A percentile compares a stretch with the other conserved stretches of the same genome.
Evolutionary conservation across 148 eudicot species (phyloP).

Genomic region (Persicaria maculosa): DNA sequence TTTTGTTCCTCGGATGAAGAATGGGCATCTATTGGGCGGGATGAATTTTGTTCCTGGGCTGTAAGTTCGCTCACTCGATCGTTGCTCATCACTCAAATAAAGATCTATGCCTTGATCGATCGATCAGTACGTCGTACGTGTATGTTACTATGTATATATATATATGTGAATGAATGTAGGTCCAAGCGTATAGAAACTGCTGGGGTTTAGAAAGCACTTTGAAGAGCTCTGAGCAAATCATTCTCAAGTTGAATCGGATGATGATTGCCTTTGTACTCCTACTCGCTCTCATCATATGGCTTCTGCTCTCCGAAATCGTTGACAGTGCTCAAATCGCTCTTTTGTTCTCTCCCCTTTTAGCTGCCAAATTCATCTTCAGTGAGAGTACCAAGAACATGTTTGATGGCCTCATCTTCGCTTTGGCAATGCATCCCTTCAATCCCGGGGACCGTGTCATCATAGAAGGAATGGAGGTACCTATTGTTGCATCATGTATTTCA

Average conservation of each 20-base stretch:
- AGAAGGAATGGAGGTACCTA: constrained; percentile 15
- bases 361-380: constrained; percentile 35
- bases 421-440: constrained; percentile 27
- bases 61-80: too few relatives aligned
- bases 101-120: too few relatives aligned
- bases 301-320: constrained; percentile 29
- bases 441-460: constrained; percentile 36
- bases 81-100: too few relatives aligned
- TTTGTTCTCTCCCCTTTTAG: constrained; percentile 31
- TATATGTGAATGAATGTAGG: neutral
- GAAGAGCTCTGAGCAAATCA: neutral
- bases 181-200: neutral
- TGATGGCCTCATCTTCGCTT: constrained; percentile 25
- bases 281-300: constrained; percentile 29
- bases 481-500: too few relatives aligned
- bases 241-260: neutral
- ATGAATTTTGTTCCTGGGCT: too few relatives aligned
- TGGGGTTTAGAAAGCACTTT: neutral
- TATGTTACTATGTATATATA: too few relatives aligned
- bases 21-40: too few relatives aligned
- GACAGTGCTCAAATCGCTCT: constrained; percentile 26
- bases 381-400: constrained; percentile 35
- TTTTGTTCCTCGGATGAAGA: too few relatives aligned
- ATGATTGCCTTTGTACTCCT: constrained; percentile 24
- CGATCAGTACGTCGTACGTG: too few relatives aligned